phyloP scores from a whole-genome alignment of 2,329 filamentous ascomycete genomes.

The Trichoderma semiorbis region DNA sequence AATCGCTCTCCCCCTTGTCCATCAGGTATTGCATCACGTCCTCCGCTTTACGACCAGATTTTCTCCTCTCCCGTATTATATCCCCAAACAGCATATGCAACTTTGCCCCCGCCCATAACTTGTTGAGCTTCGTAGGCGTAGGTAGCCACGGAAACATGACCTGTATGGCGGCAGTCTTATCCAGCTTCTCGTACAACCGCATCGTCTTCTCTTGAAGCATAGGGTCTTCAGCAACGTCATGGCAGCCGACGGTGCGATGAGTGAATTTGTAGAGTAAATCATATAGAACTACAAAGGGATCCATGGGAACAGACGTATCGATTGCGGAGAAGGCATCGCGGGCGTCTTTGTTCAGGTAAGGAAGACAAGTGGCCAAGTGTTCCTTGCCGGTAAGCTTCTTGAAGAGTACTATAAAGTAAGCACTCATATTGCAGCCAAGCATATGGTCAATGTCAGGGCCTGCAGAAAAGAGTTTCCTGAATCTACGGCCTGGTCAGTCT shows the following conservation, averaged over 20 bases:
- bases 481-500: constrained; percentile 20
- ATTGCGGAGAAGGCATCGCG: constrained; percentile 1
- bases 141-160: constrained; percentile 54
- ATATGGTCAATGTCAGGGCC: constrained; percentile 25
- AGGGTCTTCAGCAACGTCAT: constrained; percentile 50
- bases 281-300: constrained; percentile 54
- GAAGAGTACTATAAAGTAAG: constrained; percentile 30
- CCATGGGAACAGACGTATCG: constrained; percentile 25
- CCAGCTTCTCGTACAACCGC: constrained; percentile 45
- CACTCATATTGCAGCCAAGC: constrained; percentile 24
- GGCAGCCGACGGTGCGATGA: constrained; percentile 51
- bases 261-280: constrained; percentile 54
- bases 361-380: constrained; percentile 37
- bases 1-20: constrained; percentile 46
- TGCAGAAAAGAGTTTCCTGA: constrained; percentile 31
- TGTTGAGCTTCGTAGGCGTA: constrained; percentile 39
- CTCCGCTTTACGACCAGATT: constrained; percentile 39
- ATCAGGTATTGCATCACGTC: constrained; percentile 54
- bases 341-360: constrained; percentile 42
- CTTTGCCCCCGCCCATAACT: constrained; percentile 42
- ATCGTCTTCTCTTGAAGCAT: constrained; percentile 41
- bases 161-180: constrained; percentile 39
- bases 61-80: constrained; percentile 45
- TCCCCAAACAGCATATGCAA: constrained; percentile 48
- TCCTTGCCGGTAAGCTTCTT: constrained; percentile 37